Conservation (phyloP, 257 asterid genomes). For the Fraxinus americana region DNA sequence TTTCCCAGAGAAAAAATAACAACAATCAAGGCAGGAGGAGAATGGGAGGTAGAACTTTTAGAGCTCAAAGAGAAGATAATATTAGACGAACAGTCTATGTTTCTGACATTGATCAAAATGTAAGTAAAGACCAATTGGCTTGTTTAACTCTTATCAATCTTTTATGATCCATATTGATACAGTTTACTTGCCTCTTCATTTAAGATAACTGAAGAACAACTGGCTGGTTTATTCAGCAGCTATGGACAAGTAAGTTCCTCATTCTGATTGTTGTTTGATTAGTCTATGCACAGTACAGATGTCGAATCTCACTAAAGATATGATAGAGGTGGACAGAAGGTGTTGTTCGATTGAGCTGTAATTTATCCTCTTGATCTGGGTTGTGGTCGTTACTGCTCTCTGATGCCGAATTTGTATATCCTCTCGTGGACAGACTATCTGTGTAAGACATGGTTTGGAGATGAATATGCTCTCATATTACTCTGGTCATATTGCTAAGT, state of each 20-base stretch:
- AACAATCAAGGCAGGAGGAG: conserved; percentile 64
- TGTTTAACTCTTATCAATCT: neutral
- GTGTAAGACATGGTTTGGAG: no score
- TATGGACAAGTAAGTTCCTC: conserved; percentile 77
- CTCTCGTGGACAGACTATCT: no score
- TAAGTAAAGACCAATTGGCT: conserved; percentile 35
- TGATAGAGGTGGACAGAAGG: no score
- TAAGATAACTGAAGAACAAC: conserved; percentile 89
- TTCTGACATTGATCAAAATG: conserved; percentile 84
- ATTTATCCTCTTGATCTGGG: no score
- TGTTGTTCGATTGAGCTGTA: no score
- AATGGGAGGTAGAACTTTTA: conserved; percentile 66
- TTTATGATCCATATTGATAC: conserved; percentile 24
- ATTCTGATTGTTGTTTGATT: no score
- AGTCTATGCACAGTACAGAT: no score
- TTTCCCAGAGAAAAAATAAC: conserved; percentile 66
- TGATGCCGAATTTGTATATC: no score
- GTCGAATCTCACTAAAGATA: no score
- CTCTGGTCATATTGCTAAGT: no score
- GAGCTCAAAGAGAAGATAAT: conserved; percentile 89
- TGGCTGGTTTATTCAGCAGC: conserved; percentile 75
- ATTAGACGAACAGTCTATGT: conserved; percentile 92
- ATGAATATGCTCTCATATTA: no score
- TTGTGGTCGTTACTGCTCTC: no score
- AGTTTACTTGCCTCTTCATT: conserved; percentile 27